phyloP scores from a whole-genome alignment of 1,284 basidiomycete species.

The Naganishia sp. region DNA sequence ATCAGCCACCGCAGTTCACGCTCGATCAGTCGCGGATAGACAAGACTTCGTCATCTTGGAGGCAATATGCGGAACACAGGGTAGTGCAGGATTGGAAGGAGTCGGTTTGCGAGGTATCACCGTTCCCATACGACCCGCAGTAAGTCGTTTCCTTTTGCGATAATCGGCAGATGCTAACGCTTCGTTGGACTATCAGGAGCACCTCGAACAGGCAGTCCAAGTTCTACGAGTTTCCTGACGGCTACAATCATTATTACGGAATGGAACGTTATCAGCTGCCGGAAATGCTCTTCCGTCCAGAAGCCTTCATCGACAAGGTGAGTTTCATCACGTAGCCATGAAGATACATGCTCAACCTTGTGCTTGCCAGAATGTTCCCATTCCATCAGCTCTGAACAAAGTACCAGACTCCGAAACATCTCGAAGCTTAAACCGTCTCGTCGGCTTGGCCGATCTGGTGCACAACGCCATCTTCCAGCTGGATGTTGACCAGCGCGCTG shows the following conservation, averaged over 20 bases:
- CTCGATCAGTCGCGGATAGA: slow-evolving; percentile 73
- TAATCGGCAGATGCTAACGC: too few species aligned
- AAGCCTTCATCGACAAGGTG: slow-evolving; percentile 69
- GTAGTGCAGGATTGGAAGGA: slow-evolving; percentile 95
- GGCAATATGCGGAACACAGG: slow-evolving; percentile 73
- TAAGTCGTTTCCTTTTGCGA: slow-evolving; percentile 1
- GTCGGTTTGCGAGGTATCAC: slow-evolving; percentile 71
- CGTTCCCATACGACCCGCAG: slow-evolving; percentile 23
- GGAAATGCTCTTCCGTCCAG: slow-evolving; percentile 86
- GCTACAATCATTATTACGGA: slow-evolving; percentile 83
- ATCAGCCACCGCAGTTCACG: slow-evolving; percentile 65
- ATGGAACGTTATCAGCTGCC: slow-evolving; percentile 79
- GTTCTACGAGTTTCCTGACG: slow-evolving; percentile 92
- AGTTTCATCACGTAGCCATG: slow-evolving; percentile 43
- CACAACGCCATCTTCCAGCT: slow-evolving; percentile 77
- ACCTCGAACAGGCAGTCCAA: slow-evolving; percentile 55
- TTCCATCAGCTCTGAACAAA: slow-evolving; percentile 41
- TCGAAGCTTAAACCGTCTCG: slow-evolving; percentile 59
- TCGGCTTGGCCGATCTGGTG: slow-evolving; percentile 73
- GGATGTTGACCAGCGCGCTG: slow-evolving; percentile 87
- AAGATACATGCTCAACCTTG: slow-evolving; percentile 2
- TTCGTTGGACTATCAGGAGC: background rate
- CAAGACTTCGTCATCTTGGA: slow-evolving; percentile 76
- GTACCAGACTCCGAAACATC: slow-evolving; percentile 58
- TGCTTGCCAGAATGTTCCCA: slow-evolving; percentile 31